Conservation (phyloP, 2,329 filamentous ascomycete species). For the Trichoderma koningii region DNA sequence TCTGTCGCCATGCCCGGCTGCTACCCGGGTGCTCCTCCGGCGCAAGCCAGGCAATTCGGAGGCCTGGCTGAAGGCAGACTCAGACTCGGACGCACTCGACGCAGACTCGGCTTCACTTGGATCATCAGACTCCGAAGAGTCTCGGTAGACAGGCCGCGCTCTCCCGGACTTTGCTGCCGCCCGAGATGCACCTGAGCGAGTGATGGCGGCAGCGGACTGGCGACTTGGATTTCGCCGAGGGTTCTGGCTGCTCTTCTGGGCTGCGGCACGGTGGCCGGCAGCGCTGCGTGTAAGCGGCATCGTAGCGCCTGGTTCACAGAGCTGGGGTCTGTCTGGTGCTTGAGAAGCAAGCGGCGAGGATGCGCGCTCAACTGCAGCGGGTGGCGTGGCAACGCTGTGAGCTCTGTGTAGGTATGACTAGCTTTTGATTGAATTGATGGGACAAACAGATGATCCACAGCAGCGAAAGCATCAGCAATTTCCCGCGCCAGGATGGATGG, state of each 20-base stretch:
- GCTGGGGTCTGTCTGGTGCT: neutral
- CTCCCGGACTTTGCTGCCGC: constrained; percentile 3
- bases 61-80: neutral
- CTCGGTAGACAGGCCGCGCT: neutral
- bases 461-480: too few relatives aligned
- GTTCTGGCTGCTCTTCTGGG: constrained; percentile 32
- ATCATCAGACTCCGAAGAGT: neutral
- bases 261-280: constrained; percentile 28
- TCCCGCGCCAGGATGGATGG: too few relatives aligned
- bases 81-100: neutral
- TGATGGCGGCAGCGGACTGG: constrained; percentile 1
- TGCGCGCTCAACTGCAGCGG: neutral
- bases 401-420: too few relatives aligned
- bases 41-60: neutral
- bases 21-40: constrained; percentile 14
- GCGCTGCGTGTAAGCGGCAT: constrained; percentile 39
- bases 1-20: neutral
- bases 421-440: too few relatives aligned
- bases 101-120: neutral
- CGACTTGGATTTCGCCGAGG: constrained; percentile 26
- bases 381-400: too few relatives aligned
- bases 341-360: neutral
- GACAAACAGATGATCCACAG: too few relatives aligned
- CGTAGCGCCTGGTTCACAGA: constrained; percentile 9
- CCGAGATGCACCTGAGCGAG: neutral